These are phyloP conservation scores for Cryphonectria radicalis DNA, from an alignment of 2,329 filamentous ascomycete genomes.

Conservation along the genomic window DNA sequence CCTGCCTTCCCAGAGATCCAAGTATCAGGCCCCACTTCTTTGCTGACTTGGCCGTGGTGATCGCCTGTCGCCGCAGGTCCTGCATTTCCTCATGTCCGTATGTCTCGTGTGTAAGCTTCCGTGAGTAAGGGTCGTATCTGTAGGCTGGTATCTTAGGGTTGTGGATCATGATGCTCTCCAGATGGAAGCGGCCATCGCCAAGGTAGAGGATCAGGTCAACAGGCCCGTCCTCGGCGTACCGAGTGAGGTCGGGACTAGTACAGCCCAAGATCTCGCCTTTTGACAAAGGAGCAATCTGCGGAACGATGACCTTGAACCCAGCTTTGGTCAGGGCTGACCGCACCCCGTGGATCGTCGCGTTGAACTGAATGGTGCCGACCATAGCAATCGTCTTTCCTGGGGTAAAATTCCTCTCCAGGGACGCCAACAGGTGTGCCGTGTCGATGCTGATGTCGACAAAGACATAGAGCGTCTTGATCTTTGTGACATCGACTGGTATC, in stretches of 20 bases:
- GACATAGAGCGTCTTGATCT: constrained; percentile 96
- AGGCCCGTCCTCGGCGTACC: constrained; percentile 34
- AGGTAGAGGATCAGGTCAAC: constrained; percentile 86
- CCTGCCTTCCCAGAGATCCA: constrained; percentile 88
- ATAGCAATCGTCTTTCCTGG: constrained; percentile 86
- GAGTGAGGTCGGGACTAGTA: constrained; percentile 70
- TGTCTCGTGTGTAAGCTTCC: constrained; percentile 85
- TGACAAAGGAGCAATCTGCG: constrained; percentile 89
- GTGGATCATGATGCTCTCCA: constrained; percentile 99
- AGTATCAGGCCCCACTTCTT: constrained; percentile 95
- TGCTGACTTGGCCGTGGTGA: constrained; percentile 73
- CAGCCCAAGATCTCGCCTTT: constrained; percentile 98
- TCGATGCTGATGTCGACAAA: constrained; percentile 99
- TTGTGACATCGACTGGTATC: constrained; percentile 93
- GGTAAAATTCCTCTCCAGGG: constrained; percentile 85
- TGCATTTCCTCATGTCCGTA: constrained; percentile 95
- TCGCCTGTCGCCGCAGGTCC: constrained; percentile 75
- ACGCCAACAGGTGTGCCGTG: constrained; percentile 81
- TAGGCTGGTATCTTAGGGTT: constrained; percentile 91
- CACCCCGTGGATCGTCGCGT: constrained; percentile 90
- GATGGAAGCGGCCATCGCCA: constrained; percentile 91
- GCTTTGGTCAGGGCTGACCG: constrained; percentile 76
- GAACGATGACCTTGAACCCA: constrained; percentile 84
- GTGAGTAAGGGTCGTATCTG: constrained; percentile 94
- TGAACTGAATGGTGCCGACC: constrained; percentile 98